Percentiles rank a stretch among this genome's conserved stretches.
phyloP scores from a whole-genome alignment of 257 asterid genomes.

The Paraleonurus japonicus region DNA sequence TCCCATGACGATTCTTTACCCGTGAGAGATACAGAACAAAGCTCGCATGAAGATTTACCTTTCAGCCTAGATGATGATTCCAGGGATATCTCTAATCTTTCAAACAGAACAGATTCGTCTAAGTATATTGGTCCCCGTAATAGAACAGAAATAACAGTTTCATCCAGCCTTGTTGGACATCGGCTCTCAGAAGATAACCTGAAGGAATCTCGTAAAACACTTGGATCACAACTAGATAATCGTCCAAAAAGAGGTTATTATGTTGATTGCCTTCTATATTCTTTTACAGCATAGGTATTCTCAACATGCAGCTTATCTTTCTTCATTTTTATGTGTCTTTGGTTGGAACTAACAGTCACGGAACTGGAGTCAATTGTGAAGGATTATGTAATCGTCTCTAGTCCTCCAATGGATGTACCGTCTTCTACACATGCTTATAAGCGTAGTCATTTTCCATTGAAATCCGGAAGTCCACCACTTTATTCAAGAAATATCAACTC shows the following conservation, averaged over 20 bases:
- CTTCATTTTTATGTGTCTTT: slow-evolving; percentile 22
- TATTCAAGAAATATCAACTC: slow-evolving; percentile 36
- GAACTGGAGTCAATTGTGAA: slow-evolving; percentile 71
- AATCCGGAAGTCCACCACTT: slow-evolving; percentile 48
- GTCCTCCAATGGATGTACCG: slow-evolving; percentile 53
- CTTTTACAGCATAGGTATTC: slow-evolving; percentile 5
- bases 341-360: slow-evolving; percentile 41
- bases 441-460: slow-evolving; percentile 44
- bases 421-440: slow-evolving; percentile 46
- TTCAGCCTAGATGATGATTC: slow-evolving; percentile 67
- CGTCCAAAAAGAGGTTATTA: slow-evolving; percentile 53
- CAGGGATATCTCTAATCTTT: slow-evolving; percentile 35
- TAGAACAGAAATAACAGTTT: slow-evolving; percentile 33
- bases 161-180: slow-evolving; percentile 38
- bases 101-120: slow-evolving; percentile 28
- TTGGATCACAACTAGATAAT: slow-evolving; percentile 36
- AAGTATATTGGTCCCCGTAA: slow-evolving; percentile 28
- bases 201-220: slow-evolving; percentile 51
- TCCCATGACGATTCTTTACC: slow-evolving; percentile 68
- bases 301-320: slow-evolving; percentile 5
- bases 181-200: slow-evolving; percentile 47
- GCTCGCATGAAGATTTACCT: slow-evolving; percentile 69
- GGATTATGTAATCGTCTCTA: slow-evolving; percentile 81
- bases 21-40: slow-evolving; percentile 43
- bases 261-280: slow-evolving; percentile 6